Evolutionary conservation across 306 rosid species (phyloP).

Genomic region (Potentilla sterilis): DNA sequence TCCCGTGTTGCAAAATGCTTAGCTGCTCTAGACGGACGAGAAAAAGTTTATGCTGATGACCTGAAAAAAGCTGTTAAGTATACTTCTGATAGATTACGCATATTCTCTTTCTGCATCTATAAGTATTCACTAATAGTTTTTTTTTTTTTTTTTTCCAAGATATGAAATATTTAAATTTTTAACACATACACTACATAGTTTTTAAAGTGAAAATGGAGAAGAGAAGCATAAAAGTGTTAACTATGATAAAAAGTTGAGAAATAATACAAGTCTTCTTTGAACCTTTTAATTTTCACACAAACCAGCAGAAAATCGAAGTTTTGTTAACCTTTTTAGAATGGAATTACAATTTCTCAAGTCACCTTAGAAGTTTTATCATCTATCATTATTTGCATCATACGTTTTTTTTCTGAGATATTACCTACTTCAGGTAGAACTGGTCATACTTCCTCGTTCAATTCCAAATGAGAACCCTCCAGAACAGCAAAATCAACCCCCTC

Average conservation of each 20-base stretch:
- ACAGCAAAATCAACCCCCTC: slow-evolving; percentile 93
- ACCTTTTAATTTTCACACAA: not conserved
- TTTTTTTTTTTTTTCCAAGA: not conserved
- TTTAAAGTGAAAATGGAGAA: not conserved
- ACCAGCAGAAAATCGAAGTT: not conserved
- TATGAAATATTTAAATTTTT: not conserved
- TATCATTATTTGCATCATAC: slow-evolving; percentile 6
- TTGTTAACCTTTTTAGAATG: not conserved
- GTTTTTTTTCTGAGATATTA: slow-evolving; percentile 27
- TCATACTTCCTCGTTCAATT: slow-evolving; percentile 83
- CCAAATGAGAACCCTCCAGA: slow-evolving; percentile 81
- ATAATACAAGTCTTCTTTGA: not conserved
- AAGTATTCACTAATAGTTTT: not conserved
- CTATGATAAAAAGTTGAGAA: not conserved
- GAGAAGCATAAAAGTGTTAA: not conserved
- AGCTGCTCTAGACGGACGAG: slow-evolving; percentile 95
- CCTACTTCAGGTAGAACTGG: slow-evolving; percentile 80
- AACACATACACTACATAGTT: not conserved
- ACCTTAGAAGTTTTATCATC: not conserved
- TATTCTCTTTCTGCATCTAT: slow-evolving; percentile 8
- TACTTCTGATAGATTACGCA: slow-evolving; percentile 30
- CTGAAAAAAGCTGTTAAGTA: slow-evolving; percentile 90
- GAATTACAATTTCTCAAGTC: not conserved
- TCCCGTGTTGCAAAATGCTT: slow-evolving; percentile 94
- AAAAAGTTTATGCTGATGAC: slow-evolving; percentile 85